These are phyloP conservation scores for Phaeoacremonium minimum DNA, from an alignment of 2,329 filamentous ascomycete genomes.

Conservation along the genomic window DNA sequence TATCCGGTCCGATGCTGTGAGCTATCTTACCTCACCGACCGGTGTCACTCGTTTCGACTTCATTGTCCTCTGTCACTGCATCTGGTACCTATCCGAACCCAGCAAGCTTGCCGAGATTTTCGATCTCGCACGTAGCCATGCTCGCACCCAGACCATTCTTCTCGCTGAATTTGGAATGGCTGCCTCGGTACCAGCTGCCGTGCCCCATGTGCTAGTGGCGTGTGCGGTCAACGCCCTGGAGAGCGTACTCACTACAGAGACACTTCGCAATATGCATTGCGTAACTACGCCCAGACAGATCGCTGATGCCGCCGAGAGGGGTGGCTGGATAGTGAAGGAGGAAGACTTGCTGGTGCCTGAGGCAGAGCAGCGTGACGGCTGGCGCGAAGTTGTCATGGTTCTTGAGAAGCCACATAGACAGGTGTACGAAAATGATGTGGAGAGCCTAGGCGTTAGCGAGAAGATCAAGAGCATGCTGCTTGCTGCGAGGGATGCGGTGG, in stretches of 20 bases:
- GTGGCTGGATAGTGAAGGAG: not conserved
- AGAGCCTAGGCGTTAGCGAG: conserved; percentile 1
- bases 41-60: conserved; percentile 5
- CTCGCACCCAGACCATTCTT: not conserved
- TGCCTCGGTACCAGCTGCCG: not conserved
- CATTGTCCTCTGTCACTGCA: conserved; percentile 5
- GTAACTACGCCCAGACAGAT: not conserved
- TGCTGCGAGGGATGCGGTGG: conserved; percentile 4
- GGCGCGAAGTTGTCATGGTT: conserved; percentile 5
- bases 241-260: conserved; percentile 14
- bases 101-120: conserved; percentile 1
- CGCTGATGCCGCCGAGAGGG: not conserved
- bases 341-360: not conserved
- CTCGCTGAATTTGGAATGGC: not conserved
- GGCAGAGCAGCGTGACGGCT: not conserved
- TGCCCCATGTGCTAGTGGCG: conserved; percentile 1
- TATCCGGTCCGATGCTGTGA: conserved; percentile 1
- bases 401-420: conserved; percentile 1
- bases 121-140: not conserved
- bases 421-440: conserved; percentile 3
- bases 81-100: conserved; percentile 5
- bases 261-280: not conserved
- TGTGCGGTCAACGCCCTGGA: conserved; percentile 2
- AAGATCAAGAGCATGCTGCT: conserved; percentile 7
- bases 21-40: not conserved